Conservation (phyloP, 2,329 filamentous ascomycete genomes). For the Botrytis aclada region DNA sequence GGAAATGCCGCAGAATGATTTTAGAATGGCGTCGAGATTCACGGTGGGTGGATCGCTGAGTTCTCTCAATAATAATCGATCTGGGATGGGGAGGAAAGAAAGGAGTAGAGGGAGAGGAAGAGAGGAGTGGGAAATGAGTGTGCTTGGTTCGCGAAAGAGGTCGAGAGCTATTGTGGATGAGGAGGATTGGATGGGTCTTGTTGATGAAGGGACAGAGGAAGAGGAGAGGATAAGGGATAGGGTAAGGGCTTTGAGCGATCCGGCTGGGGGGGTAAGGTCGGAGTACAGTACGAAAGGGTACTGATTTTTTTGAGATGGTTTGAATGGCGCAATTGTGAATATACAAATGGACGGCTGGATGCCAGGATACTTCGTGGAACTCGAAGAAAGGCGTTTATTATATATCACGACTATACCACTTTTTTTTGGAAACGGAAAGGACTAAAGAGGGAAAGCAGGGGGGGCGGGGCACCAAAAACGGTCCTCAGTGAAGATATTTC, state of each 20-base stretch:
- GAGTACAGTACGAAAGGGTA: neutral
- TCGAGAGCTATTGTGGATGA: neutral
- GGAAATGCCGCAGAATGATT: neutral
- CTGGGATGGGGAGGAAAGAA: neutral
- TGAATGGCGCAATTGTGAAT: neutral
- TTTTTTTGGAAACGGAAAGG: neutral
- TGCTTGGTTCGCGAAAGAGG: neutral
- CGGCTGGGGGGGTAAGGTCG: too few species aligned
- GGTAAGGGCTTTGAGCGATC: too few species aligned
- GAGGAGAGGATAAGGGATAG: neutral
- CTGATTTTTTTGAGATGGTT: neutral
- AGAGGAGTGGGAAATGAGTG: constrained; percentile 1
- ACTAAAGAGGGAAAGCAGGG: neutral
- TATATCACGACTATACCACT: neutral
- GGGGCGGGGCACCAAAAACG: neutral
- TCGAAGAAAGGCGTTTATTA: neutral
- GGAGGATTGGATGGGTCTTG: neutral
- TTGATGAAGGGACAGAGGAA: neutral
- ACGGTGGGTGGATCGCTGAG: neutral
- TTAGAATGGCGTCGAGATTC: neutral
- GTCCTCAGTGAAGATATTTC: neutral
- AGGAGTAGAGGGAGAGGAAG: neutral
- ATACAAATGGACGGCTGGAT: neutral
- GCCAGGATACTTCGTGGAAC: neutral
- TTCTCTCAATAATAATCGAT: neutral